phyloP scores from a whole-genome alignment of 75 land plant genomes.

The Adiantum capillusveneris region DNA sequence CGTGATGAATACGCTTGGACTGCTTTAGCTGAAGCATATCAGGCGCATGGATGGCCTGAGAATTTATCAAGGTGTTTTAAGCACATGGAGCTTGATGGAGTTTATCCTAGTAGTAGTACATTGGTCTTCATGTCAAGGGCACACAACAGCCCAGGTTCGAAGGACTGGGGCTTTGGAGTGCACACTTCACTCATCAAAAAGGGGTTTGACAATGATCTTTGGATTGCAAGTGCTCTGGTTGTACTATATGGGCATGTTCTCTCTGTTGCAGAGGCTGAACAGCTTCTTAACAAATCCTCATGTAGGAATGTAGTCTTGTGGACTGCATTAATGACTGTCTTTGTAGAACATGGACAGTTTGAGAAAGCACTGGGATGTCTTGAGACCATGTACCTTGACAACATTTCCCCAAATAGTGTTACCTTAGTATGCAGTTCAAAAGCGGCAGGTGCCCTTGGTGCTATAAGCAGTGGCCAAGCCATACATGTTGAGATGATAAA shows the following conservation, averaged over 20 bases:
- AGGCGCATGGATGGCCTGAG: not conserved
- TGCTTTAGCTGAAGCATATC: not conserved
- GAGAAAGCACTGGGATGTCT: slow-evolving; percentile 18
- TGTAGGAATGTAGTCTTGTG: slow-evolving; percentile 26
- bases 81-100: slow-evolving; percentile 18
- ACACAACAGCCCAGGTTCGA: not conserved
- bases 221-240: slow-evolving; percentile 13
- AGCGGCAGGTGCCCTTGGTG: slow-evolving; percentile 15
- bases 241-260: slow-evolving; percentile 13
- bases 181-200: slow-evolving; percentile 15
- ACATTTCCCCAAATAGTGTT: slow-evolving; percentile 18
- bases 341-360: slow-evolving; percentile 8
- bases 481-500: slow-evolving; percentile 7
- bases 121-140: slow-evolving; percentile 26
- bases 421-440: slow-evolving; percentile 21
- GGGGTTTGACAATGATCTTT: slow-evolving; percentile 20
- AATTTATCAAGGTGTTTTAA: slow-evolving; percentile 6
- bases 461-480: slow-evolving; percentile 13
- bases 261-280: slow-evolving; percentile 13
- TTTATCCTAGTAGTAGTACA: slow-evolving; percentile 24
- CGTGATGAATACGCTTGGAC: not conserved
- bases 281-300: slow-evolving; percentile 19
- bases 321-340: slow-evolving; percentile 31
- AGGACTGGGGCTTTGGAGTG: slow-evolving; percentile 3
- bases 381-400: slow-evolving; percentile 14